Base-by-base conservation (phyloP, 148 eudicot species). In the Mesembryanthemum crystallinum region DNA sequence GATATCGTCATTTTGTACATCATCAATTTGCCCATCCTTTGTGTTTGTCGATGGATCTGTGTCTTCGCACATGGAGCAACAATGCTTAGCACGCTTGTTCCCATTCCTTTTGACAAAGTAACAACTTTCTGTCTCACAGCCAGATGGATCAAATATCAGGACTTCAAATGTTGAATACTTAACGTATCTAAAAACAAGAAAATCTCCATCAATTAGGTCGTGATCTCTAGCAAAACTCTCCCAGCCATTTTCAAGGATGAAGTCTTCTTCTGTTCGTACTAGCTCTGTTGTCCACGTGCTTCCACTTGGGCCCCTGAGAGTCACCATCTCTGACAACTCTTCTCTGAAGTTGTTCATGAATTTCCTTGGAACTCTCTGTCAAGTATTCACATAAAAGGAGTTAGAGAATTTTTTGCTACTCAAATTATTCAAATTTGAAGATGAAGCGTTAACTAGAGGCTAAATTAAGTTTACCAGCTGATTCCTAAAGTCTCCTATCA, bases 401-500 rank as follows among this genome's bases (percentile, higher is more conserved):
- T 21, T 3, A 8, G 27, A n/a, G n/a, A n/a, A n/a, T n/a, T n/a
- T n/a, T n/a, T n/a, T n/a, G n/a, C n/a, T n/a, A n/a, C n/a, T n/a
- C n/a, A n/a, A n/a, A n/a, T n/a, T n/a, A n/a, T n/a, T n/a, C n/a
- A n/a, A n/a, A n/a, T n/a, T n/a, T n/a, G n/a, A n/a, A n/a, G n/a
- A n/a, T n/a, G n/a, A n/a, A n/a, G n/a, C n/a, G n/a, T n/a, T n/a
- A n/a, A n/a, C n/a, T 8, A 29, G 0, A 23, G 18, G 4, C 21
- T 1, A 63, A 1, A 1, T 28, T 9, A 3, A 43, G 35, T 33
- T 69, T 70, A 77, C 80, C 69, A 77, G 35, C 15, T 47, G 23
- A 15, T 10, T 30, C 33, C 20, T 11, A 5, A 43, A 77, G 35
- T 77, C 51, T 47, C 69, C 69, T 13, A 77, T 10, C 75, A 77